Evolutionary conservation across 257 asterid genomes (phyloP).

Genomic region (Parsonsia alboflavescens): DNA sequence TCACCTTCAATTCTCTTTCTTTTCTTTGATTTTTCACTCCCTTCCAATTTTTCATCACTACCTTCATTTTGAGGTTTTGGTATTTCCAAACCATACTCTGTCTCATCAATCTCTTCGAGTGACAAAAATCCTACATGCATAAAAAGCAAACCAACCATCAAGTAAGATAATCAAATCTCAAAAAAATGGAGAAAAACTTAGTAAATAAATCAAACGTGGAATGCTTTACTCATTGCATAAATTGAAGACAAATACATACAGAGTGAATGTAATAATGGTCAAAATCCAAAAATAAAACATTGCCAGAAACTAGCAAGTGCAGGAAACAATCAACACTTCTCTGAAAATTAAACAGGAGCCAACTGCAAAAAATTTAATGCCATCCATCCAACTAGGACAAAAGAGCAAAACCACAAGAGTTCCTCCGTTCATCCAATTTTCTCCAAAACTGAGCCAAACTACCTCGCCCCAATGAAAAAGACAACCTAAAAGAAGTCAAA

Average conservation of each 20-base stretch:
- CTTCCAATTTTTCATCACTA: constrained; percentile 29
- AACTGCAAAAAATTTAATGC: background rate
- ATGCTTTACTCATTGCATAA: background rate
- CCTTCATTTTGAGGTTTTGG: constrained; percentile 27
- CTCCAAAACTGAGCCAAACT: background rate
- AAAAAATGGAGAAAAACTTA: background rate
- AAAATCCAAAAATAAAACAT: no score
- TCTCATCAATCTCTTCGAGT: constrained; percentile 90
- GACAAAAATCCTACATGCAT: constrained; percentile 63
- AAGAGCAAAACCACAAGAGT: background rate
- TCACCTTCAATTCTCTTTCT: constrained; percentile 27
- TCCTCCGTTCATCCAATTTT: background rate
- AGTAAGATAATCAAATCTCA: background rate
- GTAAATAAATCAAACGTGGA: no score
- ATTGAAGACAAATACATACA: background rate
- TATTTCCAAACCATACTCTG: constrained; percentile 56
- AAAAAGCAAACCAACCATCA: background rate
- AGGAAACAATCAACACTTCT: background rate
- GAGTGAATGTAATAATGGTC: background rate
- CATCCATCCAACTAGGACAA: background rate
- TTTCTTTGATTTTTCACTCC: constrained; percentile 34
- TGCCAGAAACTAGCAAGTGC: background rate
- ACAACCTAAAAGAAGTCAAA: background rate
- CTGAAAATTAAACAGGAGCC: background rate
- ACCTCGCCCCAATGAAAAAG: background rate